Base-by-base conservation (phyloP, 2,329 filamentous ascomycete genomes). In the Xylariomycetidae sp. region DNA sequence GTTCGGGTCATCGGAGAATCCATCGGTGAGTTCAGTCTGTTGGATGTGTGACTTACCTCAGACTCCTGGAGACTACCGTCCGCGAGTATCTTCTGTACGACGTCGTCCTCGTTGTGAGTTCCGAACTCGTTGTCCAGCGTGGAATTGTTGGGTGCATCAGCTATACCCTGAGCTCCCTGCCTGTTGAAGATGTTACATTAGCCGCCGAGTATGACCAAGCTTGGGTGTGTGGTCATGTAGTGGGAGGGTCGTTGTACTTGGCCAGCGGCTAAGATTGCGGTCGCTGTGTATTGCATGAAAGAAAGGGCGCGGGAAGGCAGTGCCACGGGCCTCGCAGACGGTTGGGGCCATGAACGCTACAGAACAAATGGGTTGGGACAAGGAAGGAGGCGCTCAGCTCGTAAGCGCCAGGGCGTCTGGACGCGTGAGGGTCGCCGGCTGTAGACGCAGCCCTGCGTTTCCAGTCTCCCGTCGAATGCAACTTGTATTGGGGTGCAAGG, bases 51-150 rank as follows among this genome's bases (percentile, higher is more conserved):
- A 30, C 50, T 62, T 58, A 77, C 74, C 62, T 73, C 64, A 13
- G 63, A 46, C 52, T 77, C 73, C 63, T 92, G 82, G 35, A 82
- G 58, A 12, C 69, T 69, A 15, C 90, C 90, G 58, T 77, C 77
- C 66, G 87, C 74, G 26, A 97, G 68, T 44, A 98, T 95, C 64
- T 79, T 69, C 64, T 77, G 77, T 54, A 97, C 82, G 38, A 84
- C 81, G 1, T 90, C 85, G 6, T 96, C 89, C 16, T 88, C 82
- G 34, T 80, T 71, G 49, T 72, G 65, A 11, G 87, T 90, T 48
- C 86, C 88, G 50, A 98, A 98, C 66, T 97, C 89, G 48, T 80
- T 83, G 54, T 92, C 82, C 4, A 98, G 72, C 29, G 71, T 71
- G 27, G 70, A 64, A 46, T 94, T 85, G 49, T 86, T 84, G 7